A percentile compares a stretch with the other conserved stretches of the same genome.
phyloP scores from a whole-genome alignment of 2,329 filamentous ascomycete species.

The Neopestalotiopsis rosae region DNA sequence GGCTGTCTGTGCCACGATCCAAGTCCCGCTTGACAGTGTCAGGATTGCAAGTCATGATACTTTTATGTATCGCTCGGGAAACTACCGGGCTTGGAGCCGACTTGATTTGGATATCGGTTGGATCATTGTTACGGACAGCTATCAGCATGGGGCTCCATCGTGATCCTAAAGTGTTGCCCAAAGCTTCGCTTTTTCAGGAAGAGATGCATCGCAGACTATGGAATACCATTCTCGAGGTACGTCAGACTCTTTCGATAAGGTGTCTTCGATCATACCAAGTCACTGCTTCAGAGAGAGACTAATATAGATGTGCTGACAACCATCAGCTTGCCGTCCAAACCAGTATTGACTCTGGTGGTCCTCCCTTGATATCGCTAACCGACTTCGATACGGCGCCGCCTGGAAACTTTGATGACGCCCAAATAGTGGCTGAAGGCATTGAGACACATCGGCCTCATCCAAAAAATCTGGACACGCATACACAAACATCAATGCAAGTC shows the following conservation, averaged over 20 bases:
- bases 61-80: constrained; percentile 51
- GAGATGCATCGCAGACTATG: constrained; percentile 58
- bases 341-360: constrained; percentile 50
- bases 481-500: constrained; percentile 36
- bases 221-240: constrained; percentile 57
- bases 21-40: constrained; percentile 57
- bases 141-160: constrained; percentile 57
- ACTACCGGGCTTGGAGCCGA: constrained; percentile 45
- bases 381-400: constrained; percentile 57
- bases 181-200: constrained; percentile 37
- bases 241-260: not conserved
- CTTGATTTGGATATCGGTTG: constrained; percentile 53
- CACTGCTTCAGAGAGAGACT: not conserved
- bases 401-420: constrained; percentile 55
- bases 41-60: constrained; percentile 53
- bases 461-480: constrained; percentile 42
- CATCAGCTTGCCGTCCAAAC: constrained; percentile 39
- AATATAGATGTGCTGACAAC: not conserved
- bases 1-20: constrained; percentile 56
- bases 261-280: not conserved
- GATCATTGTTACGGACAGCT: constrained; percentile 49
- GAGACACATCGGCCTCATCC: constrained; percentile 27
- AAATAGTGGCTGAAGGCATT: constrained; percentile 40
- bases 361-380: constrained; percentile 47
- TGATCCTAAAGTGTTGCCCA: constrained; percentile 48